These are phyloP conservation scores for Tricharina praecox DNA, from an alignment of 495 filamentous ascomycete species.

Conservation along the genomic window DNA sequence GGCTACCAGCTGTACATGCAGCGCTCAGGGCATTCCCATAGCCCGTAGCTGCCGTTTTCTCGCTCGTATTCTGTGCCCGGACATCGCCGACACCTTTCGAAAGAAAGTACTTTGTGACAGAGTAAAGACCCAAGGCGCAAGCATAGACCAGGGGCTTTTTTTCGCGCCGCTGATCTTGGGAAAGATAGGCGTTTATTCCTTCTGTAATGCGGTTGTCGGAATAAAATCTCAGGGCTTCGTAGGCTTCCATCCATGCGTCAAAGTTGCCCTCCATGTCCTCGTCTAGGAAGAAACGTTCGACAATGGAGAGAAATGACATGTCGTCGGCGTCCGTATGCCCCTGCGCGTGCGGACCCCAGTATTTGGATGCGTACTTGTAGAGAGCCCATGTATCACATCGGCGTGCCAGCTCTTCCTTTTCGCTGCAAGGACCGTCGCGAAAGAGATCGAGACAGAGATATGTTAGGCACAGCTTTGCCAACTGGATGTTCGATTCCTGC, in stretches of 20 bases:
- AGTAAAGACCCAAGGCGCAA: background rate
- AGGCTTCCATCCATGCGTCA: background rate
- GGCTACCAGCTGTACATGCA: background rate
- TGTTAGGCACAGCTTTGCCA: constrained; percentile 11
- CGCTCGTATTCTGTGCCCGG: background rate
- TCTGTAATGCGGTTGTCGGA: background rate
- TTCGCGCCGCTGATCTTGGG: background rate
- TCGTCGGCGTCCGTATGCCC: background rate
- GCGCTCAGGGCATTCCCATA: background rate
- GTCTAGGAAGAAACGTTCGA: background rate
- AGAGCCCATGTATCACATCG: background rate
- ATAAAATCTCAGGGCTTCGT: background rate
- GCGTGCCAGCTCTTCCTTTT: background rate
- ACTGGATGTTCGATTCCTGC: background rate
- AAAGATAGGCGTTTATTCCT: background rate
- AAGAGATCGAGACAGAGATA: constrained; percentile 11
- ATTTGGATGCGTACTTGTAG: background rate
- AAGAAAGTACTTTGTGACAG: background rate
- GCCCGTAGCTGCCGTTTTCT: background rate
- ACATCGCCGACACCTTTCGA: background rate
- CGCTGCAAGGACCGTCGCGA: background rate
- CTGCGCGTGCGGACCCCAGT: background rate
- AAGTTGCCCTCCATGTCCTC: background rate
- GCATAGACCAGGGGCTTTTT: background rate
- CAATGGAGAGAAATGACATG: background rate